These are phyloP conservation scores for Pneumocystis murina DNA, from an alignment of 1,139 yeast genomes.

Conservation along the genomic window DNA sequence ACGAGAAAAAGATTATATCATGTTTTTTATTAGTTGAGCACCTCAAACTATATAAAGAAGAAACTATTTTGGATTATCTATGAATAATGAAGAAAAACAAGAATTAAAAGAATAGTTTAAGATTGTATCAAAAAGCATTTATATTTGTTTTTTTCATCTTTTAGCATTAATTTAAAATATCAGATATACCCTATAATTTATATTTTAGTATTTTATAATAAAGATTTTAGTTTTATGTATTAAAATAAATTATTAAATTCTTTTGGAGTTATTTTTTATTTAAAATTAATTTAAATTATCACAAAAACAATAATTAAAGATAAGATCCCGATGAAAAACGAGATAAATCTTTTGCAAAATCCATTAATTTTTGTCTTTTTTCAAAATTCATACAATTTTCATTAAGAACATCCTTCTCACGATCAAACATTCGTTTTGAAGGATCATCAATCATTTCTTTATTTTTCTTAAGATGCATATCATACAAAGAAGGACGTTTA, in stretches of 20 bases:
- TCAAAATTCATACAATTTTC: constrained; percentile 4
- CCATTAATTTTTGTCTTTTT: neutral
- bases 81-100: too few relatives aligned
- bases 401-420: constrained; percentile 16
- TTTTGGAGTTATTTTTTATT: neutral
- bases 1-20: too few relatives aligned
- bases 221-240: neutral
- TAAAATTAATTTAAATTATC: neutral
- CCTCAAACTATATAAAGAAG: too few relatives aligned
- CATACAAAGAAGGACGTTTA: constrained; percentile 11
- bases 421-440: constrained; percentile 15
- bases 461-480: constrained; percentile 10
- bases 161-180: too few relatives aligned
- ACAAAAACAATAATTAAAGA: neutral
- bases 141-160: too few relatives aligned
- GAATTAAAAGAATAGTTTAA: too few relatives aligned
- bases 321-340: neutral
- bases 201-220: neutral
- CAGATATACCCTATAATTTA: too few relatives aligned
- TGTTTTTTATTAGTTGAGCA: too few relatives aligned
- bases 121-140: too few relatives aligned
- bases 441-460: constrained; percentile 10
- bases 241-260: neutral
- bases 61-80: too few relatives aligned
- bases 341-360: neutral